These are phyloP conservation scores for Diaporthe eres DNA, from an alignment of 2,329 filamentous ascomycete species.

Conservation along the genomic window DNA sequence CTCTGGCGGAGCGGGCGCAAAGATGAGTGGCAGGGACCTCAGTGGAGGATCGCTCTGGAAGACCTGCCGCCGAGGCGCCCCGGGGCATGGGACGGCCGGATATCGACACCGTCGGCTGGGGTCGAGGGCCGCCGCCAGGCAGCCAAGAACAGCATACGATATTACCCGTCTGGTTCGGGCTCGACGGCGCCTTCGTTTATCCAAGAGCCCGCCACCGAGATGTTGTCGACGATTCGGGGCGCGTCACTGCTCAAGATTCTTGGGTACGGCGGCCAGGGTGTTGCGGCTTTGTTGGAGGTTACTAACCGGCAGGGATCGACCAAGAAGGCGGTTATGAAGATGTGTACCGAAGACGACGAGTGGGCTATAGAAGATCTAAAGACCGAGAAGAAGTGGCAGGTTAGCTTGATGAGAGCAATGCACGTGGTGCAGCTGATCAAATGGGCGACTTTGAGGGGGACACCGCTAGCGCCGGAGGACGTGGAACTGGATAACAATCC, in stretches of 20 bases:
- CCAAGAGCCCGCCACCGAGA: neutral
- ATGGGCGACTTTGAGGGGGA: neutral
- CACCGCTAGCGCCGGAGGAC: neutral
- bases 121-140: neutral
- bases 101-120: neutral
- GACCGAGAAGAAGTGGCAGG: slow-evolving; percentile 1
- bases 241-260: neutral
- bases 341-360: neutral
- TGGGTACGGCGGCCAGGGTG: slow-evolving; percentile 3
- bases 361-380: neutral
- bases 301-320: neutral
- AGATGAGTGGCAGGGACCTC: neutral
- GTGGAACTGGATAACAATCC: neutral
- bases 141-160: neutral
- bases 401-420: slow-evolving; percentile 5
- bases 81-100: neutral
- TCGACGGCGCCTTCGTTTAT: neutral
- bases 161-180: neutral
- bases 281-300: neutral
- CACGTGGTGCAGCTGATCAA: neutral
- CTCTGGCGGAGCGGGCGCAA: neutral
- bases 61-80: neutral
- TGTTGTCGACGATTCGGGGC: neutral
- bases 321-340: neutral
- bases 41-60: neutral